Evolutionary conservation across 2,329 filamentous ascomycete genomes (phyloP).

Genomic region (Elsinoe batatas): DNA sequence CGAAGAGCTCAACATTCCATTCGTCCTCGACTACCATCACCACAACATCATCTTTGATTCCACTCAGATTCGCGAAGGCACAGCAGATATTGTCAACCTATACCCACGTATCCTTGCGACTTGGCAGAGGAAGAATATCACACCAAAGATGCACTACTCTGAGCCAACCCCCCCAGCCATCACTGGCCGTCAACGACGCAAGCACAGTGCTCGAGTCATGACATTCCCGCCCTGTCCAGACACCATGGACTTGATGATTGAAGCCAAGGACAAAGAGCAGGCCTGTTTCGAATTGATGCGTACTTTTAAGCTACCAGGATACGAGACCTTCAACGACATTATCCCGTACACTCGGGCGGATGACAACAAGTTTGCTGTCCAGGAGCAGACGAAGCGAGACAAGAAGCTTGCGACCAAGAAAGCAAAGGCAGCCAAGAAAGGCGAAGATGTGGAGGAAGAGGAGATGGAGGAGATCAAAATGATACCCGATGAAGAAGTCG

Average conservation of each 20-base stretch:
- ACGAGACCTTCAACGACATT: slow-evolving; percentile 64
- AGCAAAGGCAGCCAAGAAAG: slow-evolving; percentile 30
- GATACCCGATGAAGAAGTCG: slow-evolving; percentile 59
- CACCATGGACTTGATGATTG: slow-evolving; percentile 96
- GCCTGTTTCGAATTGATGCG: slow-evolving; percentile 92
- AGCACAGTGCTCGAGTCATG: slow-evolving; percentile 71
- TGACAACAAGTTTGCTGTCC: slow-evolving; percentile 49
- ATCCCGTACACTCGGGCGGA: slow-evolving; percentile 67
- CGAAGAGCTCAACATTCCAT: slow-evolving; percentile 84
- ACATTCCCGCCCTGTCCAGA: slow-evolving; percentile 71
- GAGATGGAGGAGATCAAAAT: slow-evolving; percentile 33
- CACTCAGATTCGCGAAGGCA: slow-evolving; percentile 67
- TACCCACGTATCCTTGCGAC: slow-evolving; percentile 71
- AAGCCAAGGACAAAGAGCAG: slow-evolving; percentile 96
- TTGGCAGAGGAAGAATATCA: slow-evolving; percentile 76
- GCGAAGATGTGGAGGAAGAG: slow-evolving; percentile 26
- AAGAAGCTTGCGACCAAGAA: slow-evolving; percentile 37
- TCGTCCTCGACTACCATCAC: slow-evolving; percentile 89
- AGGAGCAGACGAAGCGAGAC: slow-evolving; percentile 24
- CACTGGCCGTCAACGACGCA: slow-evolving; percentile 67
- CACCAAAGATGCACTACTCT: slow-evolving; percentile 94
- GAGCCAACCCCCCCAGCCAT: slow-evolving; percentile 69
- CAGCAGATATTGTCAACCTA: slow-evolving; percentile 64
- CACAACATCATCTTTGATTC: slow-evolving; percentile 87
- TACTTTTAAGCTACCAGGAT: slow-evolving; percentile 73